These are phyloP conservation scores for Escallonia herrerae DNA, from an alignment of 129 eudicot genomes.

Conservation along the genomic window DNA sequence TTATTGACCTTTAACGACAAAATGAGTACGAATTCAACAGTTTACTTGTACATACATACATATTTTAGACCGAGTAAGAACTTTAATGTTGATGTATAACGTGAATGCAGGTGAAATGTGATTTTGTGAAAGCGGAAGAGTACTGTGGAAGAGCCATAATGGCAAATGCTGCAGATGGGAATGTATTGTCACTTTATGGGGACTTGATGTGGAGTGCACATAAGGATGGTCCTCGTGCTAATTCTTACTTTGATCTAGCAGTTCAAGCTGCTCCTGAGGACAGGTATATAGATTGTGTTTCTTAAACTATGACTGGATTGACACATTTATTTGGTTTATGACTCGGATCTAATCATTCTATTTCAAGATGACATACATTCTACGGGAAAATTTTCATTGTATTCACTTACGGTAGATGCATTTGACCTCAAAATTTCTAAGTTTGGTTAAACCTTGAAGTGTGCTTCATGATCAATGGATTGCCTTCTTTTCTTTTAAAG, in stretches of 20 bases:
- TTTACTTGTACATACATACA: not conserved
- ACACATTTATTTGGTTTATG: too few species aligned
- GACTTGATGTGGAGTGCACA: conserved; percentile 5
- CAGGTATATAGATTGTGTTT: not conserved
- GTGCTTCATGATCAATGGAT: too few species aligned
- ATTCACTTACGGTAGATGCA: not conserved
- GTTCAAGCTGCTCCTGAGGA: conserved; percentile 8
- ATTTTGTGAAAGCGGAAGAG: conserved; percentile 5
- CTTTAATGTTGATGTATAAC: not conserved
- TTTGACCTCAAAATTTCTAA: not conserved
- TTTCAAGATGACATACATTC: not conserved
- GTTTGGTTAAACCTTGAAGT: not conserved
- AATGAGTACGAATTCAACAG: too few species aligned
- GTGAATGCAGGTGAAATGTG: conserved; percentile 1
- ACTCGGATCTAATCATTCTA: not conserved
- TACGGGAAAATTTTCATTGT: too few species aligned
- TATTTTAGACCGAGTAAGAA: too few species aligned
- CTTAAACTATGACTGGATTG: too few species aligned
- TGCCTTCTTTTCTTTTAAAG: too few species aligned
- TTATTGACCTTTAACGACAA: too few species aligned
- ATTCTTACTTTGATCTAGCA: conserved; percentile 6
- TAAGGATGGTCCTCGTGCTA: conserved; percentile 1
- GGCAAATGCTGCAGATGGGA: conserved; percentile 1
- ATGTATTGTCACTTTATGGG: conserved; percentile 1
- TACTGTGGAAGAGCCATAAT: conserved; percentile 12